These are phyloP conservation scores for Funneliformis geosporum DNA, from an alignment of 192 early-diverging fungal species.

Conservation along the genomic window DNA sequence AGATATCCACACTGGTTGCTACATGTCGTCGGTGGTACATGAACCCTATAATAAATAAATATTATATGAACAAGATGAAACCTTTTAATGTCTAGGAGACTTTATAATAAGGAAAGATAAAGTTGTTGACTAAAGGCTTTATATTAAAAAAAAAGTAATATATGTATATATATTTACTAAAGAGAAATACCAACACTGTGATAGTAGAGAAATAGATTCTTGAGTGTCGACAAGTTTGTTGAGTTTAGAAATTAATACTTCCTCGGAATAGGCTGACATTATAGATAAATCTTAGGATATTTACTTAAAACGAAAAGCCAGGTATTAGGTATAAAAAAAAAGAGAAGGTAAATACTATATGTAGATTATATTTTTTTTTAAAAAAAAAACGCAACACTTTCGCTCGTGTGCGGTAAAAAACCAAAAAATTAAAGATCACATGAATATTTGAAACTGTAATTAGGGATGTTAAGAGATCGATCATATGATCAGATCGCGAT, in stretches of 20 bases:
- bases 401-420: too few species aligned
- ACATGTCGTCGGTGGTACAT: conserved; percentile 35
- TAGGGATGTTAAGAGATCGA: too few species aligned
- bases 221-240: conserved; percentile 34
- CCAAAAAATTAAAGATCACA: too few species aligned
- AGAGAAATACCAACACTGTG: conserved; percentile 34
- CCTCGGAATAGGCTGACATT: conserved; percentile 19
- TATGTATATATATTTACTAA: neutral
- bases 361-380: too few species aligned
- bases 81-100: neutral
- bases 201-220: conserved; percentile 36
- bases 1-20: conserved; percentile 32
- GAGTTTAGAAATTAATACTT: conserved; percentile 29
- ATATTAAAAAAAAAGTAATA: neutral
- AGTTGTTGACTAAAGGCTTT: neutral
- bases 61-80: neutral
- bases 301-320: neutral
- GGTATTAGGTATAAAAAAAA: too few species aligned
- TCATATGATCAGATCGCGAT: too few species aligned
- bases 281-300: neutral
- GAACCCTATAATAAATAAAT: conserved; percentile 23
- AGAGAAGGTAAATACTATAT: too few species aligned
- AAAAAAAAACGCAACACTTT: too few species aligned
- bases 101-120: neutral
- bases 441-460: too few species aligned